phyloP scores from a whole-genome alignment of 176 grass and related monocot species.

The Luzula sylvatica region DNA sequence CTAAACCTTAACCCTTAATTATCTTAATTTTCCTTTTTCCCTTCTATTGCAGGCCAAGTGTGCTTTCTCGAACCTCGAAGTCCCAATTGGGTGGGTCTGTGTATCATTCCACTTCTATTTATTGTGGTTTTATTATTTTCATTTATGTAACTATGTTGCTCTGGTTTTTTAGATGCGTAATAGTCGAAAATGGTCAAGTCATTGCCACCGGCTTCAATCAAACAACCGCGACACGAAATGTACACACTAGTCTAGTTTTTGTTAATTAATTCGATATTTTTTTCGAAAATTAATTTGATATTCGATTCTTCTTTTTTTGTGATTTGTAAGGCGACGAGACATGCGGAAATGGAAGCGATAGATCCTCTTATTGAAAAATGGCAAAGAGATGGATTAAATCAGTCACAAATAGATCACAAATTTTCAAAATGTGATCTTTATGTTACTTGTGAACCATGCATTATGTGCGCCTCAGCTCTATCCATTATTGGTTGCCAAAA shows the following conservation, averaged over 20 bases:
- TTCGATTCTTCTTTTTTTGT: not conserved
- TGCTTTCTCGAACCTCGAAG: slow-evolving; percentile 74
- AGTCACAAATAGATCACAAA: slow-evolving; percentile 48
- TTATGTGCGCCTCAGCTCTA: slow-evolving; percentile 77
- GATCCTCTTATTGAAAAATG: slow-evolving; percentile 71
- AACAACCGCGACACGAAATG: slow-evolving; percentile 71
- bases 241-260: slow-evolving; percentile 10
- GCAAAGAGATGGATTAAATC: slow-evolving; percentile 52
- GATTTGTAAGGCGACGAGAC: slow-evolving; percentile 63
- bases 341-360: slow-evolving; percentile 97
- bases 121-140: not conserved
- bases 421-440: slow-evolving; percentile 72
- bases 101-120: slow-evolving; percentile 19
- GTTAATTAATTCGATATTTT: not conserved
- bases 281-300: not conserved
- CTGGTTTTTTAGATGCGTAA: slow-evolving; percentile 49
- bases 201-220: slow-evolving; percentile 65
- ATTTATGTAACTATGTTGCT: no score
- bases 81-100: slow-evolving; percentile 93
- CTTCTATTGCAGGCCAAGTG: slow-evolving; percentile 49
- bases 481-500: slow-evolving; percentile 65
- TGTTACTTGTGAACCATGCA: slow-evolving; percentile 87
- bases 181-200: slow-evolving; percentile 69
- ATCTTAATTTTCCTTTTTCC: not conserved
- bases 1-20: no score